Evolutionary conservation across 2,329 filamentous ascomycete species (phyloP), one percentile per base, ranked within the genome.

Genomic region (Neospermospora avenae): DNA sequence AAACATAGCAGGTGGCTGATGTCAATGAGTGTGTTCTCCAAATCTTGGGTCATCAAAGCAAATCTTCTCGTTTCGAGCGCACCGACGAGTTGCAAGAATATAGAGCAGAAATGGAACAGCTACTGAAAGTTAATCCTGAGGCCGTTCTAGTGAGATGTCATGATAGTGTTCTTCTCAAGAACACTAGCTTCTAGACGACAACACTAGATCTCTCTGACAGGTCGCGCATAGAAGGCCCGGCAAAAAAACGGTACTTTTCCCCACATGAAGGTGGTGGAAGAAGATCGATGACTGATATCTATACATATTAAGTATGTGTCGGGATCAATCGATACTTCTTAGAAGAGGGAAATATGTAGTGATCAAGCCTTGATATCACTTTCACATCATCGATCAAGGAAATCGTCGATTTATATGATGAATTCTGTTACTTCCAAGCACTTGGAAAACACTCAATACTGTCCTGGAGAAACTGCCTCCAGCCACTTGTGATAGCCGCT

Each of bases 371-470:
- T 63, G 65, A 1, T 67, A 63, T 39, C 60, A 65, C 4, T 44
- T 65, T 18, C 39, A 62, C 7, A 67, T 67, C 31, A 37, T 68
- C 42, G 67, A 68, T 63, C 67, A 49, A 59, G 63, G 37, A 13
- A 3, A n/a, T 55, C n/a, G 3, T 13, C 16, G 11, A 10, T 45
- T n/a, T n/a, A 16, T 18, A n/a, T n/a, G n/a, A 14, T 11, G 4
- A 2, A 25, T 2, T 14, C 24, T 58, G 37, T 25, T 1, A 0
- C 14, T 11, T 34, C 11, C 13, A n/a, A 71, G 69, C 31, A 70
- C 68, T 13, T 71, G 69, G 68, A 58, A 68, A 48, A 61, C 59
- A 10, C 57, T 71, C 10, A 53, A 64, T 4, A 60, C 64, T 10
- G 59, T 65, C 11, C 48, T 70, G 2, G 63, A 71, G 56, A 69